phyloP scores from a whole-genome alignment of 2,329 filamentous ascomycete genomes.

The Trichoderma afroharzianum region DNA sequence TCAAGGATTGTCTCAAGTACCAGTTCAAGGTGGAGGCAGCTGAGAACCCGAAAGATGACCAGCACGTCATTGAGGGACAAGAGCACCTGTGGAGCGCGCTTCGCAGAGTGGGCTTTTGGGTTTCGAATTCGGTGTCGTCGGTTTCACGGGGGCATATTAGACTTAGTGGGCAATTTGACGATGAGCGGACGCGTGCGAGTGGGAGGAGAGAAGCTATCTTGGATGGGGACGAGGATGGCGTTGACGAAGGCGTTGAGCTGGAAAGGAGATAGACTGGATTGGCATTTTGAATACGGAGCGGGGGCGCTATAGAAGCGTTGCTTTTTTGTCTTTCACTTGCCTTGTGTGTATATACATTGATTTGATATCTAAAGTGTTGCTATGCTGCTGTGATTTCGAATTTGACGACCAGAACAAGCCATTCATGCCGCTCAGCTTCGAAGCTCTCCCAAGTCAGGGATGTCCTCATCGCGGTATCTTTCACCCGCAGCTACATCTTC shows the following conservation, averaged over 20 bases:
- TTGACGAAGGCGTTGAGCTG: slow-evolving; percentile 43
- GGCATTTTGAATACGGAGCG: neutral
- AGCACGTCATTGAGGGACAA: slow-evolving; percentile 53
- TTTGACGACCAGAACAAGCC: neutral
- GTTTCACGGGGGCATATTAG: slow-evolving; percentile 56
- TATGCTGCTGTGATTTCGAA: neutral
- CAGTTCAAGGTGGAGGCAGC: slow-evolving; percentile 93
- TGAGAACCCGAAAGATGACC: slow-evolving; percentile 65
- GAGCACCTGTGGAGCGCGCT: slow-evolving; percentile 63
- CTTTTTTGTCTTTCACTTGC: neutral
- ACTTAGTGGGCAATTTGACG: slow-evolving; percentile 41
- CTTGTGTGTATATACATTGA: neutral
- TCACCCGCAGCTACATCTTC: slow-evolving; percentile 23
- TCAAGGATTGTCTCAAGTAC: slow-evolving; percentile 96
- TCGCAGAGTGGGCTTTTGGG: slow-evolving; percentile 52
- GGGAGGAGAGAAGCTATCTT: slow-evolving; percentile 44
- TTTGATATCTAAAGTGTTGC: neutral
- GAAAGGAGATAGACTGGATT: slow-evolving; percentile 30
- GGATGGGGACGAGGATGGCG: slow-evolving; percentile 41
- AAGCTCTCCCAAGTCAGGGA: slow-evolving; percentile 34
- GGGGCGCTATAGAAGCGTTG: neutral
- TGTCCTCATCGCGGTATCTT: slow-evolving; percentile 32
- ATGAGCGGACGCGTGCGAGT: slow-evolving; percentile 40
- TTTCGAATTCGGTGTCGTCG: slow-evolving; percentile 52
- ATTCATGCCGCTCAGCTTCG: neutral